Percentiles rank a stretch among this genome's conserved stretches.
Evolutionary conservation across 352 stramenopile species (phyloP).

Genomic region (Globisporangium rhizosaccharum): DNA sequence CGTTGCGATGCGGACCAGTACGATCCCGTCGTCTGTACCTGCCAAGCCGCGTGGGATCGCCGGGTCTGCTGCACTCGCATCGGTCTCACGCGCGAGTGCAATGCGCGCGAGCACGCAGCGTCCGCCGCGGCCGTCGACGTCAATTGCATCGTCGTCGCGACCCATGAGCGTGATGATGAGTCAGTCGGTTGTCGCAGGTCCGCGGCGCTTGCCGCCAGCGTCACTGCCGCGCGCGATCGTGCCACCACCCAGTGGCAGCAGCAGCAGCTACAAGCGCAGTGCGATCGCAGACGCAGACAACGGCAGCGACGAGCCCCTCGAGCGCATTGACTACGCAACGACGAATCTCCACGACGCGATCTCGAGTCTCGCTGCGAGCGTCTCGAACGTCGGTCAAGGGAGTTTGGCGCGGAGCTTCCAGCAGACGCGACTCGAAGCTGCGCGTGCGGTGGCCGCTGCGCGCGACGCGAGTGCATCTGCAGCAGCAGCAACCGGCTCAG

Average conservation of each 20-base stretch:
- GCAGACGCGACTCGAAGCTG: conserved; percentile 28
- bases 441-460: neutral
- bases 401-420: conserved; percentile 71
- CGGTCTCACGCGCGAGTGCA: conserved; percentile 6
- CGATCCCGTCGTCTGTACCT: conserved; percentile 8
- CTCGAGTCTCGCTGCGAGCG: conserved; percentile 69
- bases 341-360: conserved; percentile 84
- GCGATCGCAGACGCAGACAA: conserved; percentile 22
- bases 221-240: conserved; percentile 5
- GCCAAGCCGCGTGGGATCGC: conserved; percentile 10
- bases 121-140: conserved; percentile 55
- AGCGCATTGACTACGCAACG: conserved; percentile 66
- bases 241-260: neutral
- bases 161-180: conserved; percentile 62
- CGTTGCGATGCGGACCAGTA: conserved; percentile 11
- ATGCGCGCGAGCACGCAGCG: conserved; percentile 16
- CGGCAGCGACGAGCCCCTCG: conserved; percentile 30
- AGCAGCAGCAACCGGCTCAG: conserved; percentile 1
- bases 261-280: neutral
- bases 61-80: neutral
- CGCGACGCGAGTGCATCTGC: neutral
- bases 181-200: conserved; percentile 67
- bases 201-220: conserved; percentile 25
- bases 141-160: conserved; percentile 24
- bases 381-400: conserved; percentile 68